Conservation (phyloP, 1,284 basidiomycete species). For the Sanghuangporus sanghuang region DNA sequence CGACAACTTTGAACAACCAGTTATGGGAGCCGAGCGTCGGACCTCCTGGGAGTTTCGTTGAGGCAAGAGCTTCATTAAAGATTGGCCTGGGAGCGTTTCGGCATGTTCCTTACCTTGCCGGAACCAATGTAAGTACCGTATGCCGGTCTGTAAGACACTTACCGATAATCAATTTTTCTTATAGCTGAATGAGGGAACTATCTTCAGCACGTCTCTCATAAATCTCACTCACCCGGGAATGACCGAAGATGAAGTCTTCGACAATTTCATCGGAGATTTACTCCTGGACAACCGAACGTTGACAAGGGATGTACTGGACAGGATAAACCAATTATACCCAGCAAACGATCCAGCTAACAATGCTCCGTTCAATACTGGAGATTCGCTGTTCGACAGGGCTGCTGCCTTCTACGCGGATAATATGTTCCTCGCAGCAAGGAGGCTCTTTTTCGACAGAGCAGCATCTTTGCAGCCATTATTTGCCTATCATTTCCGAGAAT, state of each 20-base stretch:
- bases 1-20: constrained; percentile 42
- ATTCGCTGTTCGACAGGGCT: constrained; percentile 51
- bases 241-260: constrained; percentile 37
- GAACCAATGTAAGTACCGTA: constrained; percentile 41
- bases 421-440: constrained; percentile 47
- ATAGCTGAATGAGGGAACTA: constrained; percentile 49
- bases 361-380: constrained; percentile 50
- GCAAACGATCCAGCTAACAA: constrained; percentile 42
- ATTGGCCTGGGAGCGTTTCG: constrained; percentile 46
- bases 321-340: constrained; percentile 39
- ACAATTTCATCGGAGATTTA: constrained; percentile 39
- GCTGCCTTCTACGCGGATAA: constrained; percentile 51
- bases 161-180: not conserved
- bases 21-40: constrained; percentile 57
- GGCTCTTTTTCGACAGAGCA: constrained; percentile 44
- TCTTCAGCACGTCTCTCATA: constrained; percentile 35
- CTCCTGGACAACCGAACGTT: constrained; percentile 47
- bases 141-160: not conserved
- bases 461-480: constrained; percentile 41
- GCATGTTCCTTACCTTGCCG: constrained; percentile 49
- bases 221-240: constrained; percentile 32
- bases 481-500: constrained; percentile 50
- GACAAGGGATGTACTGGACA: constrained; percentile 32
- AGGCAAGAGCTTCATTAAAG: constrained; percentile 41
- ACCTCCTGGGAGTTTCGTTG: constrained; percentile 44